Percentiles rank a stretch among this genome's conserved stretches.
Conservation (phyloP, 2,329 filamentous ascomycete species). For the Diaporthe destruens region DNA sequence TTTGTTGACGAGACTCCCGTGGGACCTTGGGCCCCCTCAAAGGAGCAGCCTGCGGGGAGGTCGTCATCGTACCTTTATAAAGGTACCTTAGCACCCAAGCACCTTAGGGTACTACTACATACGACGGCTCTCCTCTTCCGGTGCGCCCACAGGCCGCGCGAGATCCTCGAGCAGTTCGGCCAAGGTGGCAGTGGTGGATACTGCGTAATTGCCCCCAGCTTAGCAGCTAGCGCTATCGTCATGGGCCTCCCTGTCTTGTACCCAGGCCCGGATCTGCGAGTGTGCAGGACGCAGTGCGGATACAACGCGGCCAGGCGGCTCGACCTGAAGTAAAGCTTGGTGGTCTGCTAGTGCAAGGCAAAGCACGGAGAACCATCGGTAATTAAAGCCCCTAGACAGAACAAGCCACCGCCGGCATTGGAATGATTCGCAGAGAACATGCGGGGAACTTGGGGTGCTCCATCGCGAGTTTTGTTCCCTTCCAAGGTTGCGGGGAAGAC, state of each 20-base stretch:
- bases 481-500: conserved; percentile 24
- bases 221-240: background rate
- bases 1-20: conserved; percentile 1
- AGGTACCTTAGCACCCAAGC: too few relatives aligned
- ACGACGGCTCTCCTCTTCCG: background rate
- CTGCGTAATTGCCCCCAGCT: conserved; percentile 5
- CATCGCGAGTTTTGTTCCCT: background rate
- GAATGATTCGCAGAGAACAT: conserved; percentile 28
- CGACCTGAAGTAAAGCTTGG: conserved; percentile 6
- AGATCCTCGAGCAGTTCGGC: conserved; percentile 11
- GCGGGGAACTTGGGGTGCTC: conserved; percentile 19
- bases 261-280: background rate
- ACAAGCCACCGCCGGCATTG: conserved; percentile 28
- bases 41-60: conserved; percentile 5
- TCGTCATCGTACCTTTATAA: conserved; percentile 22
- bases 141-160: background rate
- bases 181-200: conserved; percentile 25
- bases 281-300: background rate
- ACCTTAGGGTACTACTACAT: background rate
- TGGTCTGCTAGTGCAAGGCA: conserved; percentile 8
- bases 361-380: conserved; percentile 15
- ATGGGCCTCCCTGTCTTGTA: conserved; percentile 10
- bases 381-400: conserved; percentile 20
- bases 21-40: background rate
- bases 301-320: background rate